Percentiles rank a stretch among this genome's conserved stretches.
phyloP scores from a whole-genome alignment of 495 filamentous ascomycete genomes.

The Hypoxylon subgilvum region DNA sequence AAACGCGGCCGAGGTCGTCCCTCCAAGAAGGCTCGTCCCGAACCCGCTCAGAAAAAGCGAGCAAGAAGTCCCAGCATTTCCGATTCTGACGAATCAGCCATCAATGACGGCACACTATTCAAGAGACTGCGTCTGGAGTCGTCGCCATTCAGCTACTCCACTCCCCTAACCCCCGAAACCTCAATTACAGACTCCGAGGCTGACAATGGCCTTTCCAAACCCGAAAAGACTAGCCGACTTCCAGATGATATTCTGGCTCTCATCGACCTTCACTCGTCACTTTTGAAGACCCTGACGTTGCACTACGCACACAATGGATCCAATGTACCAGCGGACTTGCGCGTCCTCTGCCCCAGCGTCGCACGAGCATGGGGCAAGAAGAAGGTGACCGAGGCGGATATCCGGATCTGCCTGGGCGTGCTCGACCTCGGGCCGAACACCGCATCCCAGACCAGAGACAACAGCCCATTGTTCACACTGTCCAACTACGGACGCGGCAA shows the following conservation, averaged over 20 bases:
- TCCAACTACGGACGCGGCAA: constrained; percentile 65
- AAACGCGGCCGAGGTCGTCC: constrained; percentile 34
- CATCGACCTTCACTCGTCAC: constrained; percentile 60
- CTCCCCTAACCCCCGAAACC: constrained; percentile 40
- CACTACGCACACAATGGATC: constrained; percentile 70
- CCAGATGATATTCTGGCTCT: constrained; percentile 63
- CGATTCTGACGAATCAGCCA: constrained; percentile 37
- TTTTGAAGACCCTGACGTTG: constrained; percentile 63
- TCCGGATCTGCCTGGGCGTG: constrained; percentile 63
- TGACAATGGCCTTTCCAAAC: constrained; percentile 15
- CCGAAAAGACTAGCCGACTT: constrained; percentile 40
- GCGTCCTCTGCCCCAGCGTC: constrained; percentile 59
- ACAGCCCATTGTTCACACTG: constrained; percentile 53
- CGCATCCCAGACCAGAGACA: not conserved
- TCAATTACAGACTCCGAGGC: constrained; percentile 33
- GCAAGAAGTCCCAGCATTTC: constrained; percentile 37
- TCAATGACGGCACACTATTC: constrained; percentile 43
- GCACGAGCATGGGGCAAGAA: constrained; percentile 67
- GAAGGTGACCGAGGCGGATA: constrained; percentile 62
- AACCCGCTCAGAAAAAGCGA: constrained; percentile 29
- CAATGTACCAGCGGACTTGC: constrained; percentile 63
- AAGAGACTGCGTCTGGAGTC: constrained; percentile 50
- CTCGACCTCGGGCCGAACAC: constrained; percentile 38
- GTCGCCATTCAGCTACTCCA: constrained; percentile 41
- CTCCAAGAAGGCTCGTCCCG: constrained; percentile 29